phyloP scores from a whole-genome alignment of 805 yeast genomes.

The Metschnikowia vanudenii region DNA sequence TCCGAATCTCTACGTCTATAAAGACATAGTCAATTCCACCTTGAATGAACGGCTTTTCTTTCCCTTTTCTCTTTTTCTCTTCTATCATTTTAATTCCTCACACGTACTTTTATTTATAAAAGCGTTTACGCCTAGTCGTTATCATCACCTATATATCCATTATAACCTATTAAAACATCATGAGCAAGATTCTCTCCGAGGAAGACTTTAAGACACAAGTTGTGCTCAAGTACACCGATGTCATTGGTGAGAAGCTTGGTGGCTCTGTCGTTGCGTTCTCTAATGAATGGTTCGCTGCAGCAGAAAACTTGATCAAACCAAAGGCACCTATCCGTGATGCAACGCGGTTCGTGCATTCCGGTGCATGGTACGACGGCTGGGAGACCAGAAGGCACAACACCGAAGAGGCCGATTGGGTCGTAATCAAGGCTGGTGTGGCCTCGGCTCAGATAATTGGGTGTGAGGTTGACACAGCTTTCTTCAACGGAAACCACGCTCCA shows the following conservation, averaged over 20 bases:
- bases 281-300: constrained; percentile 96
- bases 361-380: constrained; percentile 99
- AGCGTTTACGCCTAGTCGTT: too few species aligned
- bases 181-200: constrained; percentile 20
- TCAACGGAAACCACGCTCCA: constrained; percentile 96
- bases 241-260: constrained; percentile 81
- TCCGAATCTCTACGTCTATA: neutral
- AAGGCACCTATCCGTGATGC: constrained; percentile 78
- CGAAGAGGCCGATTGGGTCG: constrained; percentile 84
- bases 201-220: constrained; percentile 46
- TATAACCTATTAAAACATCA: constrained; percentile 1
- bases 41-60: neutral
- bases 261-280: constrained; percentile 68
- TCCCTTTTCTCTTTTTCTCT: neutral
- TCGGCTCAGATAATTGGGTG: constrained; percentile 76
- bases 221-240: constrained; percentile 64
- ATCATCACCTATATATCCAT: neutral
- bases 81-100: neutral
- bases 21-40: neutral
- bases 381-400: constrained; percentile 93
- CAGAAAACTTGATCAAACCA: constrained; percentile 81
- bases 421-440: constrained; percentile 78
- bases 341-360: constrained; percentile 73
- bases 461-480: constrained; percentile 91
- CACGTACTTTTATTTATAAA: neutral